phyloP scores from a whole-genome alignment of 1,284 basidiomycete species.

The Heterobasidion annosum region DNA sequence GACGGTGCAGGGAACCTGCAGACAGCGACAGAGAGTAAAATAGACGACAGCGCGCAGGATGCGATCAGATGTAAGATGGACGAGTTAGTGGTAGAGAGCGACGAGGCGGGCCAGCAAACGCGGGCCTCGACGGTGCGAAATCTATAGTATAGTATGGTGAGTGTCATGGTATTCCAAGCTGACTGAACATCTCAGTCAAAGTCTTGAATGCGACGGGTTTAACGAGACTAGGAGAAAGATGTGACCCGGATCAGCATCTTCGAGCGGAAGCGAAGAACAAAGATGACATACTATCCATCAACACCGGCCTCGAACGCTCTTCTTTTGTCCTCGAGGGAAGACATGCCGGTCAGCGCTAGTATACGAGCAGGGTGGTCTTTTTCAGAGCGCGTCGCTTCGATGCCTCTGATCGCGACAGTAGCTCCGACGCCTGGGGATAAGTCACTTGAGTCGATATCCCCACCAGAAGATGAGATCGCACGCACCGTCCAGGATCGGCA shows the following conservation, averaged over 20 bases:
- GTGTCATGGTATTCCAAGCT: conserved; percentile 53
- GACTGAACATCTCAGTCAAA: conserved; percentile 79
- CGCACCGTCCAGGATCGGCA: conserved; percentile 85
- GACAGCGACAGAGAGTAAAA: too few relatives aligned
- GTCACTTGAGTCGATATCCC: not conserved
- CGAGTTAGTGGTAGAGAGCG: too few relatives aligned
- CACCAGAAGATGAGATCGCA: conserved; percentile 1
- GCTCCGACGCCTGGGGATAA: conserved; percentile 65
- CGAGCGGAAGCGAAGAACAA: not conserved
- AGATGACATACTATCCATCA: conserved; percentile 80
- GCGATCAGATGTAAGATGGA: too few relatives aligned
- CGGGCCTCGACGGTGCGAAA: too few relatives aligned
- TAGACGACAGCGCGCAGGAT: too few relatives aligned
- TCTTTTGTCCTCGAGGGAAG: conserved; percentile 86
- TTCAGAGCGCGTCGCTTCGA: conserved; percentile 50
- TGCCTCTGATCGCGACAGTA: conserved; percentile 72
- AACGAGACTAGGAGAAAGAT: conserved; percentile 52
- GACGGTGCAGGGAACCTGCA: too few relatives aligned
- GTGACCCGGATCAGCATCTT: not conserved
- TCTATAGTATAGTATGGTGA: not conserved
- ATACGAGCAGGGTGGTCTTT: conserved; percentile 47
- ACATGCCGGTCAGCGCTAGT: conserved; percentile 88
- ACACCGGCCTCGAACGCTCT: conserved; percentile 89
- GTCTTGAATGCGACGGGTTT: conserved; percentile 90
- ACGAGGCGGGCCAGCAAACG: too few relatives aligned